Conservation (phyloP, 2,329 filamentous ascomycete species). For the Pezicula neosporulosa region DNA sequence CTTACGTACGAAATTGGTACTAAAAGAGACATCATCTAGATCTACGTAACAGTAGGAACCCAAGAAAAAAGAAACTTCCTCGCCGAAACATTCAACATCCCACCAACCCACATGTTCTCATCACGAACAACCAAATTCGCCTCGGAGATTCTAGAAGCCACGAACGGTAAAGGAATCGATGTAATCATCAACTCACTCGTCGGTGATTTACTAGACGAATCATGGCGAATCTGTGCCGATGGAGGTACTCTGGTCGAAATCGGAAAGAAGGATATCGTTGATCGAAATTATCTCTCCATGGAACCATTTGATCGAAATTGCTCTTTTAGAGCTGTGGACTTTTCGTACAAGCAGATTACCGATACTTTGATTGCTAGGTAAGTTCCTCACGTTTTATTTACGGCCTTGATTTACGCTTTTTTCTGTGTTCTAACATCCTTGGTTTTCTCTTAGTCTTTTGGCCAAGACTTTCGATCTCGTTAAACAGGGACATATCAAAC, state of each 20-base stretch:
- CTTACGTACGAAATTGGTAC: background rate
- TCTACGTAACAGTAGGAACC: constrained; percentile 36
- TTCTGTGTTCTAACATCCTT: background rate
- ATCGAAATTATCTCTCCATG: constrained; percentile 11
- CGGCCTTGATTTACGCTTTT: no score
- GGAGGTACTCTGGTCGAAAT: constrained; percentile 13
- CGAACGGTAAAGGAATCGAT: constrained; percentile 20
- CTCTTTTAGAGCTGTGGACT: constrained; percentile 2
- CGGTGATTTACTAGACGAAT: constrained; percentile 22
- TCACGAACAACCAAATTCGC: constrained; percentile 22
- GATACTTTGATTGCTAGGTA: constrained; percentile 3
- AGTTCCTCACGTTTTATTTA: background rate
- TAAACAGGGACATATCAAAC: constrained; percentile 7
- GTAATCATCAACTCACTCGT: constrained; percentile 20
- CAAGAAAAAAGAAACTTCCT: constrained; percentile 18
- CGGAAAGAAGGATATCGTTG: constrained; percentile 14
- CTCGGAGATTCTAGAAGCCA: constrained; percentile 11
- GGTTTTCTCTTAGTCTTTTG: background rate
- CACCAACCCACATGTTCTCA: constrained; percentile 34
- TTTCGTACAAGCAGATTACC: background rate
- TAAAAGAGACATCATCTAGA: constrained; percentile 25
- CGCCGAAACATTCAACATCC: constrained; percentile 26
- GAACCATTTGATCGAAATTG: constrained; percentile 13
- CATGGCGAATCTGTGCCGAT: constrained; percentile 29
- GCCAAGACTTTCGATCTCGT: constrained; percentile 7